These are phyloP conservation scores for Boletus smithii DNA, from an alignment of 1,284 basidiomycete species.

Conservation along the genomic window DNA sequence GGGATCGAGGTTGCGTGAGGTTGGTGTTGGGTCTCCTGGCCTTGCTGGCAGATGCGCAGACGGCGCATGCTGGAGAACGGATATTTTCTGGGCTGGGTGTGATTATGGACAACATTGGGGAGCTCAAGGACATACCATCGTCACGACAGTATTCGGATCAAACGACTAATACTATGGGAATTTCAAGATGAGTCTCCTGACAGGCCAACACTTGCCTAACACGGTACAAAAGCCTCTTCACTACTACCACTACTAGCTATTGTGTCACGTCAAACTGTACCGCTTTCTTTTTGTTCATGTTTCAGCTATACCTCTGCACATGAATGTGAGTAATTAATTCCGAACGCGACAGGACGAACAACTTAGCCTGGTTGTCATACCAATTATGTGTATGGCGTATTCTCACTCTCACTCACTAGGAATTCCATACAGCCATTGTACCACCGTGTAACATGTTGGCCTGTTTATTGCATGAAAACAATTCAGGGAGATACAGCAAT, in stretches of 20 bases:
- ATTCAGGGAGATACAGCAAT: neutral
- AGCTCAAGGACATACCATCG: slow-evolving; percentile 21
- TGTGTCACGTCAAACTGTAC: no score
- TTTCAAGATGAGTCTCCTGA: no score
- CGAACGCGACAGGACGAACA: no score
- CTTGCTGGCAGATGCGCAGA: slow-evolving; percentile 68
- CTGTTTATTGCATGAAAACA: neutral
- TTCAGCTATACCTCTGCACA: slow-evolving; percentile 3
- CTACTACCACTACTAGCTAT: no score
- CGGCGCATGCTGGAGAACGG: slow-evolving; percentile 82
- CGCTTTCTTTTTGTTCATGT: no score
- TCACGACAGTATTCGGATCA: no score
- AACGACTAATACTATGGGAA: no score
- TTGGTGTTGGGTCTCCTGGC: slow-evolving; percentile 81
- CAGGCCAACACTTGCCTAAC: neutral
- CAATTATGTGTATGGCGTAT: neutral
- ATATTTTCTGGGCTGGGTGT: slow-evolving; percentile 65
- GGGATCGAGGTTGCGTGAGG: slow-evolving; percentile 90
- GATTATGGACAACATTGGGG: slow-evolving; percentile 3
- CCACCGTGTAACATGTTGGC: neutral
- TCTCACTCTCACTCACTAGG: neutral
- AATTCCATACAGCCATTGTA: neutral
- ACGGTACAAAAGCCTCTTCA: neutral
- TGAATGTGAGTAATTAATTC: neutral
- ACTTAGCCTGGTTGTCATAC: neutral